Evolutionary conservation across 495 filamentous ascomycete species (phyloP).

Genomic region (Aspergillus ellipticus): DNA sequence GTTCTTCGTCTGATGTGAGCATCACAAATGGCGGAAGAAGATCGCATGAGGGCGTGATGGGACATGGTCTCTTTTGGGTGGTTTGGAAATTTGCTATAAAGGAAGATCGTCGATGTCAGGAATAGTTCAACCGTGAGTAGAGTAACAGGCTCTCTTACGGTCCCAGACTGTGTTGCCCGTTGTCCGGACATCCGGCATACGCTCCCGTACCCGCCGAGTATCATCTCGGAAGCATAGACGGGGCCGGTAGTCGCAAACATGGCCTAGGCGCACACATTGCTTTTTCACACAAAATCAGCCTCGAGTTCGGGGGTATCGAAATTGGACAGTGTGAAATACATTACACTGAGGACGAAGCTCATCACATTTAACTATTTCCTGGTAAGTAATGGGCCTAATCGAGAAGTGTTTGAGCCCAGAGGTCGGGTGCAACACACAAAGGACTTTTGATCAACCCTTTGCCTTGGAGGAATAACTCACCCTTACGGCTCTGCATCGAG

Average conservation of each 20-base stretch:
- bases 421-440: no score
- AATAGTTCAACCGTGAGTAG: background rate
- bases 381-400: no score
- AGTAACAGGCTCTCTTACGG: conserved; percentile 33
- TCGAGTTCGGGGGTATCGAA: background rate
- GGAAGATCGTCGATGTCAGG: background rate
- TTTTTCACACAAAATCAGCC: conserved; percentile 18
- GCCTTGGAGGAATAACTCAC: conserved; percentile 26
- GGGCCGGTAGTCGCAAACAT: conserved; percentile 56
- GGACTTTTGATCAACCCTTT: no score
- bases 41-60: conserved; percentile 20
- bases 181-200: conserved; percentile 51
- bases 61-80: background rate
- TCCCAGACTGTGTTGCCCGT: conserved; percentile 51
- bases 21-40: conserved; percentile 49
- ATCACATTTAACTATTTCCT: conserved; percentile 46
- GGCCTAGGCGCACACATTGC: conserved; percentile 55
- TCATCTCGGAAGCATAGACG: conserved; percentile 55
- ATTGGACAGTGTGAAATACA: conserved; percentile 28
- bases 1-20: conserved; percentile 58
- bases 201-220: conserved; percentile 51
- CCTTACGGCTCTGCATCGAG: conserved; percentile 47
- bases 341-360: conserved; percentile 51
- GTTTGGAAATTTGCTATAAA: conserved; percentile 5
- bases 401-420: no score